Evolutionary conservation across 768 basidiomycete genomes (phyloP).

Genomic region (Agrocybe praecox): DNA sequence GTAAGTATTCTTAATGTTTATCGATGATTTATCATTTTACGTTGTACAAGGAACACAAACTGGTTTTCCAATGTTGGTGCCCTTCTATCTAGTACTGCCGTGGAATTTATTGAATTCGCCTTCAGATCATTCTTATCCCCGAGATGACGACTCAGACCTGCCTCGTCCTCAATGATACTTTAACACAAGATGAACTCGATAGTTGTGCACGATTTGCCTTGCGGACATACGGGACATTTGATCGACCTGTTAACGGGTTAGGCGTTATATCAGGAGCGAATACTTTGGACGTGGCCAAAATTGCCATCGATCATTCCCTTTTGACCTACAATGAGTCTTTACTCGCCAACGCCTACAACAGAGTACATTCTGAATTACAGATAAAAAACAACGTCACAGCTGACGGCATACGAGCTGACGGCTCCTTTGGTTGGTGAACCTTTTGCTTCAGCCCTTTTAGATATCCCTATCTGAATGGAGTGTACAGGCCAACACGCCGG

Average conservation of each 20-base stretch:
- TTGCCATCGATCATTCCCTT: conserved; percentile 55
- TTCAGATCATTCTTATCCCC: conserved; percentile 64
- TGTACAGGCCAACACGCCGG: conserved; percentile 56
- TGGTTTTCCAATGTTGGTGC: conserved; percentile 60
- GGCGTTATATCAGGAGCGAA: conserved; percentile 66
- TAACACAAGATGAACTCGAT: conserved; percentile 40
- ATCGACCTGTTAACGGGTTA: conserved; percentile 40
- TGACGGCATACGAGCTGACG: conserved; percentile 64
- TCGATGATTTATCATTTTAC: background rate
- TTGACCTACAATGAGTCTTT: conserved; percentile 44
- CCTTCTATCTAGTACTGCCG: background rate
- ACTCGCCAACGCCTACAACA: conserved; percentile 48
- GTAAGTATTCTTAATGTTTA: conserved; percentile 18
- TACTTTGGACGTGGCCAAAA: conserved; percentile 64
- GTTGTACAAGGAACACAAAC: conserved; percentile 55
- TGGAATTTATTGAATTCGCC: background rate
- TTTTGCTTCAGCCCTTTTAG: too few relatives aligned
- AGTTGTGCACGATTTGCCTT: conserved; percentile 53
- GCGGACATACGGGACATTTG: conserved; percentile 53
- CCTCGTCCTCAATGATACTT: conserved; percentile 50
- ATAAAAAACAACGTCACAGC: conserved; percentile 46
- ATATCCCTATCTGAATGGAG: background rate
- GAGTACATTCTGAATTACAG: conserved; percentile 54
- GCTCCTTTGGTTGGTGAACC: conserved; percentile 42
- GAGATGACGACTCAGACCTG: conserved; percentile 56